Evolutionary conservation across 1,139 yeast species (phyloP), one percentile per base, ranked within the genome.

Genomic region (Hemisphaericaspora subhashii): DNA sequence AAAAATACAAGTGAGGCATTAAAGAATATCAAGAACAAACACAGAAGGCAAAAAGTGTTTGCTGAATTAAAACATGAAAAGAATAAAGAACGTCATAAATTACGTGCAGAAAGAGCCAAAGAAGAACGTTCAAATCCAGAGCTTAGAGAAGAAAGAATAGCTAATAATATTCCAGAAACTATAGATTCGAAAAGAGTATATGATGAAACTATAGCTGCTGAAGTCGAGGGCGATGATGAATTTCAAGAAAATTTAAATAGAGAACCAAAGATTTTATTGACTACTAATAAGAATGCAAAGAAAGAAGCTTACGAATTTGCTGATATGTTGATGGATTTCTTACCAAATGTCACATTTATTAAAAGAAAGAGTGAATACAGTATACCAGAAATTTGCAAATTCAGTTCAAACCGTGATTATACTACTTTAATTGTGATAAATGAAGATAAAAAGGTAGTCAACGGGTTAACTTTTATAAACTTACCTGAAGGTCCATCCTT

Each of bases 401-500:
- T 80, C 52, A 86, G 96, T 59, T 59, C 80, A 33, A 86, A 85
- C 57, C 70, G 98, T 54, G 92, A 83, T 21, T 94, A 76, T 65
- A 89, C 97, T 0, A 95, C 90, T 56, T 68, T 92, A 51, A 70
- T 92, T 29, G 89, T 92, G 37, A 80, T 92, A 46, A 92, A 92
- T 62, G 98, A 92, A 65, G 96, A 88, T 64, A 89, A 89, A 62
- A 92, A 92, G 62, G 77, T 75, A 48, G 95, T 92, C 35, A 90
- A 86, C 37, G 98, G 98, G 3, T 64, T 94, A 44, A 88, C 98
- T 1, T 85, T 94, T 55, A 84, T 92, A 46, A 96, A 90, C 65
- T 72, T 92, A 45, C 98, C 98, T 5, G 86, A 75, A 36, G 98
- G 98, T 0, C 98, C 98, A 24, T 84, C 97, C 0, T 88, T 88